Evolutionary conservation across 495 filamentous ascomycete genomes (phyloP).

Genomic region (Parachaetomium inaequale): DNA sequence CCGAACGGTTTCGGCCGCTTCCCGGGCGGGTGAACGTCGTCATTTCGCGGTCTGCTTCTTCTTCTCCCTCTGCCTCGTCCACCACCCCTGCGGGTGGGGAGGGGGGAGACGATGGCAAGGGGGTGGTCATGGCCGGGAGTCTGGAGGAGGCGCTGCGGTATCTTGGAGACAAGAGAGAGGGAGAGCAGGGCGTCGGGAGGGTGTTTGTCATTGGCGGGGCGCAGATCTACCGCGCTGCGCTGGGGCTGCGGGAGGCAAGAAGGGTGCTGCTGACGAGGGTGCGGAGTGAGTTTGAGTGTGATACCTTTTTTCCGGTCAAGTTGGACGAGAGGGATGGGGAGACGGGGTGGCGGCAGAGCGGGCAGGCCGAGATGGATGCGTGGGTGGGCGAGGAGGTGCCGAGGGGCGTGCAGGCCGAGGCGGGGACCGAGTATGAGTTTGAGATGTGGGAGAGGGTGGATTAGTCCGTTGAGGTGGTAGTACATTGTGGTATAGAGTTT

Average conservation of each 20-base stretch:
- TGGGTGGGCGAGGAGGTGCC: conserved; percentile 59
- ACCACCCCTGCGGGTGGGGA: too few relatives aligned
- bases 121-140: conserved; percentile 34
- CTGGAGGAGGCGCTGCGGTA: conserved; percentile 57
- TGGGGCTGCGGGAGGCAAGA: conserved; percentile 48
- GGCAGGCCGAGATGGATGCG: conserved; percentile 48
- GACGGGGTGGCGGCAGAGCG: conserved; percentile 47
- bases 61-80: too few relatives aligned
- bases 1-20: conserved; percentile 70
- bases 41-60: conserved; percentile 50
- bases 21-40: conserved; percentile 75
- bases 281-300: conserved; percentile 70
- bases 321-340: conserved; percentile 36
- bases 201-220: conserved; percentile 88
- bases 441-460: conserved; percentile 58
- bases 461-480: conserved; percentile 5
- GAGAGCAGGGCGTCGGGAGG: conserved; percentile 41
- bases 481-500: neutral
- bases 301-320: conserved; percentile 76
- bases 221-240: conserved; percentile 72
- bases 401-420: conserved; percentile 51
- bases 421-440: conserved; percentile 58
- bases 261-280: conserved; percentile 64
- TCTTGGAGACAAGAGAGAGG: conserved; percentile 18
- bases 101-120: too few relatives aligned